Percentiles rank a stretch among this genome's conserved stretches.
These are phyloP conservation scores for Aureobasidium zeae DNA, from an alignment of 2,329 filamentous ascomycete species.

Conservation along the genomic window DNA sequence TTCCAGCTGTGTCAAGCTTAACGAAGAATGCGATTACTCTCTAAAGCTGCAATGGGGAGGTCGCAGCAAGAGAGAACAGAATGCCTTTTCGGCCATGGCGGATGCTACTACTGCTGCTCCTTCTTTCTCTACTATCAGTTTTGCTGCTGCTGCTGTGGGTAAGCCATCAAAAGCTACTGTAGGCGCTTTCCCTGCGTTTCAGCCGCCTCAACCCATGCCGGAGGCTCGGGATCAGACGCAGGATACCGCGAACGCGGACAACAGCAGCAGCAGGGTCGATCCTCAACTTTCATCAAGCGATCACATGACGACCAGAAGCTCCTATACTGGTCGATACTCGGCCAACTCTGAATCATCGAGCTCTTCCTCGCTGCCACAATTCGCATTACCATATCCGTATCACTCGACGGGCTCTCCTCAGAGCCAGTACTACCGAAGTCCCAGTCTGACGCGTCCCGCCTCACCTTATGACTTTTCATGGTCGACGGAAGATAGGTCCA, in stretches of 20 bases:
- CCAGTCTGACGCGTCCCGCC: not conserved
- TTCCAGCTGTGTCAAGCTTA: constrained; percentile 61
- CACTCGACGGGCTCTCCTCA: not conserved
- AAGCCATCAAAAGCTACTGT: not conserved
- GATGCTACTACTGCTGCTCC: not conserved
- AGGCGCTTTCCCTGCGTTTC: not conserved
- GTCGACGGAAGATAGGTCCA: constrained; percentile 27
- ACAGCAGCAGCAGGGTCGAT: not conserved
- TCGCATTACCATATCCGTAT: constrained; percentile 6
- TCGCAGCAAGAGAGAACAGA: constrained; percentile 47
- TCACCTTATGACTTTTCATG: constrained; percentile 5
- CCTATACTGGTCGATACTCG: not conserved
- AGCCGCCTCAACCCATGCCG: not conserved
- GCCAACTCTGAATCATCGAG: not conserved
- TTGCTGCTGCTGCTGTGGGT: constrained; percentile 1
- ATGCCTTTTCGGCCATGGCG: constrained; percentile 22
- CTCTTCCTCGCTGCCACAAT: constrained; percentile 4
- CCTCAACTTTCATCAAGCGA: not conserved
- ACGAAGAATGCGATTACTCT: constrained; percentile 69
- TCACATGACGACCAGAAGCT: not conserved
- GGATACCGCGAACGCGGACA: not conserved
- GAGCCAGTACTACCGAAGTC: constrained; percentile 3
- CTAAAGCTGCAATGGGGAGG: constrained; percentile 76
- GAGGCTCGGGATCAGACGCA: not conserved
- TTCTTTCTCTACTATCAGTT: constrained; percentile 2